These are phyloP conservation scores for Penicillium malachiteum DNA, from an alignment of 495 filamentous ascomycete genomes.

Conservation along the genomic window DNA sequence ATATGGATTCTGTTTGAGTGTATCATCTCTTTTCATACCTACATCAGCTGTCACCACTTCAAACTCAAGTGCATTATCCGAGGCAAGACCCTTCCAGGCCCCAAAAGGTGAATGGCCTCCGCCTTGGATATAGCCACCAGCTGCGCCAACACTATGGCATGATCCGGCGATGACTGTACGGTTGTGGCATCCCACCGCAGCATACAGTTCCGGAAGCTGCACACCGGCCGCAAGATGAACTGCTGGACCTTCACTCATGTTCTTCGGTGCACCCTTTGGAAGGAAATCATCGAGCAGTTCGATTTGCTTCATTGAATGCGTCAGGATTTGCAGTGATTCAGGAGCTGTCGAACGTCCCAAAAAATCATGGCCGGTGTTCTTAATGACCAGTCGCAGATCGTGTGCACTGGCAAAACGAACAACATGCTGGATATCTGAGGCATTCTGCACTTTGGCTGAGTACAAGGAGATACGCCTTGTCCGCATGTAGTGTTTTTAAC, in stretches of 20 bases:
- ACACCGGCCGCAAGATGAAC: conserved; percentile 57
- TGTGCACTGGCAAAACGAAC: conserved; percentile 23
- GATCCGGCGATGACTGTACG: conserved; percentile 18
- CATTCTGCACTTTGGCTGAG: conserved; percentile 30
- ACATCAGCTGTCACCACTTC: conserved; percentile 38
- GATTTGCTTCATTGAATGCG: conserved; percentile 47
- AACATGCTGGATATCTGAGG: conserved; percentile 37
- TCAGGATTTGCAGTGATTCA: conserved; percentile 54
- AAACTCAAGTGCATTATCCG: conserved; percentile 38
- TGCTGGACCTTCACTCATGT: conserved; percentile 24
- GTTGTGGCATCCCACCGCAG: conserved; percentile 23
- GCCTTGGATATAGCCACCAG: conserved; percentile 56
- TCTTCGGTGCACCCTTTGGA: conserved; percentile 14
- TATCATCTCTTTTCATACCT: conserved; percentile 8
- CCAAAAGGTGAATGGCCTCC: conserved; percentile 53
- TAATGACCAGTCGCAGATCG: conserved; percentile 52
- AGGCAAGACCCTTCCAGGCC: conserved; percentile 30
- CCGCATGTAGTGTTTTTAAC: conserved; percentile 20
- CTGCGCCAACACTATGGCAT: conserved; percentile 22
- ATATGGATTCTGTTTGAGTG: background rate
- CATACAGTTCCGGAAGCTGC: conserved; percentile 45
- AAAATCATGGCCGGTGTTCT: conserved; percentile 58
- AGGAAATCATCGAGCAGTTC: conserved; percentile 29
- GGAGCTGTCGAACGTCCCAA: conserved; percentile 52
- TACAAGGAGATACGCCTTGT: conserved; percentile 42